Evolutionary conservation across 2,329 filamentous ascomycete genomes (phyloP), one percentile per base, ranked within the genome.

Genomic region (Ophiostoma quercus): DNA sequence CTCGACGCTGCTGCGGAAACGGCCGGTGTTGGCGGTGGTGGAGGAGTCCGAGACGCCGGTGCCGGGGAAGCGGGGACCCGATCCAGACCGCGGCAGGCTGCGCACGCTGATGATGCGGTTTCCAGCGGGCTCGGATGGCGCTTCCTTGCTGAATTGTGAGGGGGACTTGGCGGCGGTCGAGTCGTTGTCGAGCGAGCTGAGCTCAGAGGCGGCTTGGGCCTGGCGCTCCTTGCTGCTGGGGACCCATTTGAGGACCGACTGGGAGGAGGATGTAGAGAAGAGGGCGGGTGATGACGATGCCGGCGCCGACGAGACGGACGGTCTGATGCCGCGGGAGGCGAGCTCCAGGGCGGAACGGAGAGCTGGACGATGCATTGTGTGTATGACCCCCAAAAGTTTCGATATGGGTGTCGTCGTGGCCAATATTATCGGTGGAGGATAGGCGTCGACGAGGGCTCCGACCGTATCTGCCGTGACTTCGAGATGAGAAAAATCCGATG

Each of bases 91-190:
- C 51, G 74, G 72, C 41, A 74, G 71, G 68, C 74, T 77, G 69
- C 76, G 75, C 16, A 78, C 22, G 71, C 75, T 77, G 73, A 77
- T 75, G 37, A 78, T 72, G n/a, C 43, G 34, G 41, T 70, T 16
- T 69, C 34, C 25, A 29, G 8, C 34, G 7, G 32, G 16, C 11
- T 65, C 29, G 7, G 65, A 9, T n/a, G 69, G 34, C 54, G 34
- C 1, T 16, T 19, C 32, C 47, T 60, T 57, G 47, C 19, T 60
- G 3, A 47, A 47, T 41, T 37, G 41, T 62, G 65, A 19, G 29
- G 16, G 43, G 29, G 16, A 16, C 43, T 37, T 43, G 7, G 67
- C 47, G 47, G 68, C 34, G 5, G 57, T 12, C 22, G 6, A 41
- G 57, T 41, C 29, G 68, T 37, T 62, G 60, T 67, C 68, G 47